Conservation (phyloP, 306 rosid species). For the Glycine latifolia region DNA sequence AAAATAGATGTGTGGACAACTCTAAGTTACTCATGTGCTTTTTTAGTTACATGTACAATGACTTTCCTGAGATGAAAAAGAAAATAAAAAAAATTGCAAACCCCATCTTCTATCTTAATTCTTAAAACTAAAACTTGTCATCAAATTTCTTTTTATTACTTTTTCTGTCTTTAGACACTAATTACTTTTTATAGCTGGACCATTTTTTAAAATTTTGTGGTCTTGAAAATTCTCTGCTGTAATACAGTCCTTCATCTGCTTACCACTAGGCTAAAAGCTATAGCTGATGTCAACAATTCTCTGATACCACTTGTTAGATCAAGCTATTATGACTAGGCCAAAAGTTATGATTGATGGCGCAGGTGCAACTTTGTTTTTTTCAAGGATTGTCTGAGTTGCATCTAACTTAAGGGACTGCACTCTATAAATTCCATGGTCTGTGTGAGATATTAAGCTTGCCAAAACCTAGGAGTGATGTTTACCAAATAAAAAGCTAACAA, state of each 20-base stretch:
- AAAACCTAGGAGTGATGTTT: background rate
- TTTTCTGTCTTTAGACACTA: background rate
- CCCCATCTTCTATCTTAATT: background rate
- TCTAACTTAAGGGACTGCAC: too few relatives aligned
- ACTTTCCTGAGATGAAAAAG: slow-evolving; percentile 15
- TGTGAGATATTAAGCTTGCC: too few relatives aligned
- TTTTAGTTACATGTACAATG: slow-evolving; percentile 8
- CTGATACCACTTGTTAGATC: too few relatives aligned
- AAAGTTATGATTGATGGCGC: too few relatives aligned
- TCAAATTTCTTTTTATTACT: background rate
- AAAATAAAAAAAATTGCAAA: background rate
- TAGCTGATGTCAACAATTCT: background rate
- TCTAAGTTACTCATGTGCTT: background rate
- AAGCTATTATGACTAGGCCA: too few relatives aligned
- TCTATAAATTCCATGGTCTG: too few relatives aligned
- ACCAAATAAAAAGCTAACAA: background rate
- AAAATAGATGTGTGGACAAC: slow-evolving; percentile 24
- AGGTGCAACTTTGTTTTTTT: too few relatives aligned
- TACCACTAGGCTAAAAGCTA: background rate
- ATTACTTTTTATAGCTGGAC: too few relatives aligned
- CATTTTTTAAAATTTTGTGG: too few relatives aligned
- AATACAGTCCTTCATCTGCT: too few relatives aligned
- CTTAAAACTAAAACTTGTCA: background rate
- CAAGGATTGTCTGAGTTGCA: too few relatives aligned
- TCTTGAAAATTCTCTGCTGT: too few relatives aligned